phyloP scores from a whole-genome alignment of 129 eudicot species.

The Pulicaria dysenterica region DNA sequence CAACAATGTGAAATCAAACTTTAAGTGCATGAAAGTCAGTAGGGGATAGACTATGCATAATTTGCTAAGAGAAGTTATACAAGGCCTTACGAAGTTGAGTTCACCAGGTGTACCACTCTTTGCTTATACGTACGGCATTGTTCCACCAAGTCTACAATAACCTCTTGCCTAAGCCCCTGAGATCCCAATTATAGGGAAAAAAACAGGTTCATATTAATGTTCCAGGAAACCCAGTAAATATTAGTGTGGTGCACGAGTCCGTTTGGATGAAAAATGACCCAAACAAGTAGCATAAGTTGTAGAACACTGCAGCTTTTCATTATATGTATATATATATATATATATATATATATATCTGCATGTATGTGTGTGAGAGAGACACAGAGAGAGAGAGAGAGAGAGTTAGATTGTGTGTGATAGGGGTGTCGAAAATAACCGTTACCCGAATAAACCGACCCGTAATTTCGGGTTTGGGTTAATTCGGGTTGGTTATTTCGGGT shows the following conservation, averaged over 20 bases:
- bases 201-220: conserved; percentile 4
- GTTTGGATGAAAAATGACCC: neutral
- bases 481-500: no score
- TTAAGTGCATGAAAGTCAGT: neutral
- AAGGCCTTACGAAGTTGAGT: conserved; percentile 91
- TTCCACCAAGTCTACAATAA: conserved; percentile 83
- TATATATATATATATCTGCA: no score
- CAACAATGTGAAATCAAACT: conserved; percentile 15
- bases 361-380: no score
- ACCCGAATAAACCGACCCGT: no score
- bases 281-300: neutral
- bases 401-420: no score
- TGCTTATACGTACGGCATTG: conserved; percentile 86
- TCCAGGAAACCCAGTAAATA: no score
- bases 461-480: no score
- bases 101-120: conserved; percentile 94
- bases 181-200: neutral
- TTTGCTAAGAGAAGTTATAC: conserved; percentile 18
- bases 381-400: no score
- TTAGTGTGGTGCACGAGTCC: no score
- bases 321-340: no score
- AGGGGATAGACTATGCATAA: neutral
- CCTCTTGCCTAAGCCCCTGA: conserved; percentile 87
- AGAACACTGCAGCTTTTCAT: neutral
- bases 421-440: no score